These are phyloP conservation scores for Candida sithepensis DNA, from an alignment of 805 yeast species.

Conservation along the genomic window DNA sequence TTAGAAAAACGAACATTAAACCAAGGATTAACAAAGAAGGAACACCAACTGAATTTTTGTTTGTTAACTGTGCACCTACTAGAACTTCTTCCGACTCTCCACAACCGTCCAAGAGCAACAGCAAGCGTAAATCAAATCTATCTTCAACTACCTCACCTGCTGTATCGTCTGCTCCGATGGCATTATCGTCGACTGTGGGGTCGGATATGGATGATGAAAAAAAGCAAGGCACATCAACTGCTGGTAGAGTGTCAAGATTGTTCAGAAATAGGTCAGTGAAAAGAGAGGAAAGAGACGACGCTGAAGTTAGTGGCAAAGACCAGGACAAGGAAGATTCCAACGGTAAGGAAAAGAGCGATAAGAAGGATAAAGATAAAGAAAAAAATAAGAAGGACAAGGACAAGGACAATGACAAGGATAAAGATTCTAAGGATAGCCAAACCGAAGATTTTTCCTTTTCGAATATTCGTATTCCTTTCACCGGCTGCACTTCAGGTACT, in stretches of 20 bases:
- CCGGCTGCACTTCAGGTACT: neutral
- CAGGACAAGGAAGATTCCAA: neutral
- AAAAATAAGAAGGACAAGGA: neutral
- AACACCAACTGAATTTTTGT: constrained; percentile 29
- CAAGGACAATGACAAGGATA: neutral
- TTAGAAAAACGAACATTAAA: constrained; percentile 25
- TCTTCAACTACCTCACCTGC: neutral
- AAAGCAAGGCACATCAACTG: constrained; percentile 6
- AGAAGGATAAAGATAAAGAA: neutral
- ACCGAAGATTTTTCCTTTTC: constrained; percentile 1
- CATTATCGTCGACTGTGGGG: neutral
- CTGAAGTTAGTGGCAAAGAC: neutral
- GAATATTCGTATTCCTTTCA: neutral
- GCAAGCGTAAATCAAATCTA: neutral
- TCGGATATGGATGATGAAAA: constrained; percentile 11
- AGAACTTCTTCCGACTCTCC: neutral
- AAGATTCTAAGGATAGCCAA: neutral
- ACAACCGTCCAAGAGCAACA: neutral
- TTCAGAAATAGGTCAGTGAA: constrained; percentile 18
- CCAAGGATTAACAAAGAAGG: constrained; percentile 33
- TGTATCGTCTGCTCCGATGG: neutral
- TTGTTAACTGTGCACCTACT: constrained; percentile 30
- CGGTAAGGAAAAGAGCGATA: neutral
- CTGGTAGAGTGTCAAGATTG: constrained; percentile 19
- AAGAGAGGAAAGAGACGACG: constrained; percentile 7